Conservation (phyloP, 2,329 filamentous ascomycete genomes). For the Trichophyton verrucosum region DNA sequence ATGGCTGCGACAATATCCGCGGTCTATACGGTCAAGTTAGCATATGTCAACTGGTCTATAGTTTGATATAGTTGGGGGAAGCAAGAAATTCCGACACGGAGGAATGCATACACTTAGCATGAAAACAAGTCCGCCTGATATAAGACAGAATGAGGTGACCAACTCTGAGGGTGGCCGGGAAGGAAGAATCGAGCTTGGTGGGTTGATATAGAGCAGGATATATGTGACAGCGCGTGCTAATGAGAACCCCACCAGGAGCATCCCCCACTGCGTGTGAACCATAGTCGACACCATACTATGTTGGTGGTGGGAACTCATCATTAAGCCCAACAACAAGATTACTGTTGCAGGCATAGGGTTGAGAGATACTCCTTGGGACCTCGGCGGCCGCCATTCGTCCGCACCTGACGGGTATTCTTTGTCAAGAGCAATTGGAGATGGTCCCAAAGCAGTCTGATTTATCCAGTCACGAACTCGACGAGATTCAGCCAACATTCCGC, state of each 20-base stretch:
- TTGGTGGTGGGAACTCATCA: slow-evolving; percentile 93
- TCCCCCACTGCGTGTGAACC: slow-evolving; percentile 91
- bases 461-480: slow-evolving; percentile 48
- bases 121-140: slow-evolving; percentile 78
- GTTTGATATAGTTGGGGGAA: neutral
- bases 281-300: slow-evolving; percentile 71
- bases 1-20: slow-evolving; percentile 66
- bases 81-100: neutral
- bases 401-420: slow-evolving; percentile 24
- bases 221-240: slow-evolving; percentile 71
- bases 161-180: slow-evolving; percentile 82
- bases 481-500: slow-evolving; percentile 78
- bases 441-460: slow-evolving; percentile 26
- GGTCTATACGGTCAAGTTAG: slow-evolving; percentile 38
- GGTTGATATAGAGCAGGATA: slow-evolving; percentile 62
- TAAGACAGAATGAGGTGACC: slow-evolving; percentile 73
- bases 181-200: slow-evolving; percentile 66
- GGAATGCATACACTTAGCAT: slow-evolving; percentile 64
- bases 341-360: slow-evolving; percentile 83
- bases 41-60: neutral
- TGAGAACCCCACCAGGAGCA: slow-evolving; percentile 67
- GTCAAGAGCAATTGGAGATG: slow-evolving; percentile 4
- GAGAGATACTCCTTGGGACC: slow-evolving; percentile 60
- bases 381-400: slow-evolving; percentile 46
- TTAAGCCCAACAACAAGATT: slow-evolving; percentile 74